Evolutionary conservation across 176 grass and related monocot species (phyloP), one percentile per base, ranked within the genome.

Genomic region (Paspalum vaginatum): DNA sequence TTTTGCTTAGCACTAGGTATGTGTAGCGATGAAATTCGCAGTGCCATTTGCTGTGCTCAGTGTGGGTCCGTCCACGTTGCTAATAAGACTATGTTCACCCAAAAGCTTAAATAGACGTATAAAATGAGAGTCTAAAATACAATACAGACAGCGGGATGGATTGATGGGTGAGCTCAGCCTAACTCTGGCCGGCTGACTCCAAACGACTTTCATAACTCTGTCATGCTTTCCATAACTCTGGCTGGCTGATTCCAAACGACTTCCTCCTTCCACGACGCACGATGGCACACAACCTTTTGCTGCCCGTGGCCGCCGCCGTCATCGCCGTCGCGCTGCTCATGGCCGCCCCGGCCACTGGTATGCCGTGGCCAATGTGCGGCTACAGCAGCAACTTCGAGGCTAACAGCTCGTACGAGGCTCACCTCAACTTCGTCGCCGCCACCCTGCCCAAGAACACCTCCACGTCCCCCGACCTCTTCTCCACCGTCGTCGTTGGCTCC

Each of bases 391-490:
- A 17, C 63, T 94, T 81, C 67, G 40, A 11, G 5, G 46, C 66
- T 3, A 85, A 91, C 81, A 85, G 68, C 81, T 80, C 55, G 1
- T 94, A 94, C 69, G 69, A 87, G 24, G 26, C 81, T 40, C 87
- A 91, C 43, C 80, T 91, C 22, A 70, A 79, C 72, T 10, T 72
- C 42, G 12, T 83, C 55, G 64, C 79, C 52, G 43, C 73, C 9
- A 54, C 32, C 15, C 60, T 89, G 13, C 83, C 85, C 46, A 69
- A 18, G 37, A 87, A 87, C 78, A 26, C 20, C 52, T 75, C 70
- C 1, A 8, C 32, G 0, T 87, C 78, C 3, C 15, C 62, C 14
- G 50, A 75, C 49, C 70, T 87, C 70, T 87, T 76, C 77, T 70
- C 85, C 61, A 53, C 44, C 21, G n/a, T 44, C 32, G 3, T 20